Evolutionary conservation across 306 rosid genomes (phyloP), one percentile per base, ranked within the genome.

Genomic region (Pachyrhizus erosus): DNA sequence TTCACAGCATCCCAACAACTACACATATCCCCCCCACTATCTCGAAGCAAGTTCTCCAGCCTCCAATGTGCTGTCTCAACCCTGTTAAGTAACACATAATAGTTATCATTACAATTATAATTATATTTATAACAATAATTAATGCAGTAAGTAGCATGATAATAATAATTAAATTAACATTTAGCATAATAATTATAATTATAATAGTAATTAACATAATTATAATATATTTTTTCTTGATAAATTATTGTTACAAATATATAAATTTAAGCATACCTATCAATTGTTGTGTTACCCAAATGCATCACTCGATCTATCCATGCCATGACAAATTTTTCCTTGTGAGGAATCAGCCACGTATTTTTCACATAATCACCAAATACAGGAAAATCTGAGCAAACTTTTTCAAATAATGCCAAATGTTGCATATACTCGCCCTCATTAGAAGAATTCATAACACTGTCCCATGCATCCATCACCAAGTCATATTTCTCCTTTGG

Each of bases 391-490:
- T n/a, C 46, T 9, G 24, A n/a, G 40, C 46, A 65, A 65, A 34
- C 26, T 7, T n/a, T 34, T 2, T 65, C 71, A 17, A 65, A 34
- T 65, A 29, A 7, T 29, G 46, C 4, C 46, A 34, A 33, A 8
- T 26, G 26, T 34, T 17, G 24, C 46, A 7, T 4, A 34, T 65
- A 65, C 21, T 65, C 71, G 9, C 8, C 26, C 46, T 65, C 46
- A 4, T 34, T 65, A 7, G 46, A 26, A 33, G 71, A 65, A n/a
- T n/a, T 33, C 26, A 65, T 34, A n/a, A 65, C 15, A 65, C 6
- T 65, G 21, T 33, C 48, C 46, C 71, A 65, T 7, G 71, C 71
- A 65, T 34, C 46, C 71, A 65, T 17, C 26, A 65, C 46, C 14
- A 34, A 18, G 26, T 65, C 46, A 33, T 2, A 65, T n/a, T 65